Evolutionary conservation across 108 stramenopile species (phyloP).

Genomic region (Conticribra weissflogii): DNA sequence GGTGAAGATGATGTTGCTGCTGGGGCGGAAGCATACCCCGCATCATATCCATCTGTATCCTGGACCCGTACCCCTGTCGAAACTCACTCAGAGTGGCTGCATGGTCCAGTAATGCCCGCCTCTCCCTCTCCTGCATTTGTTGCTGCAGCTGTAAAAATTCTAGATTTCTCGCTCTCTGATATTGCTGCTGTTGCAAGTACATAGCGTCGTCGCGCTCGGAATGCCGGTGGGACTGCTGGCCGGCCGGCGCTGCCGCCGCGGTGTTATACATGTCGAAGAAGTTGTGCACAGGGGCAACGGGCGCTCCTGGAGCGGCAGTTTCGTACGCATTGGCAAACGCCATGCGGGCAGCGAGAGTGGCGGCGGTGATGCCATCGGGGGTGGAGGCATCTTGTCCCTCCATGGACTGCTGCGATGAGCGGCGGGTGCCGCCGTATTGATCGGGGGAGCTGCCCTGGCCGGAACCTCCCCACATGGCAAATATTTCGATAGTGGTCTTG

Average conservation of each 20-base stretch:
- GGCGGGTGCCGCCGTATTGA: neutral
- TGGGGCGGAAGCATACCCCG: too few species aligned
- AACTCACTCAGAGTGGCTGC: constrained; percentile 34
- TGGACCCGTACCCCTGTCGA: constrained; percentile 35
- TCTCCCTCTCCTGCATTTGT: constrained; percentile 38
- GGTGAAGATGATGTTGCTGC: too few species aligned
- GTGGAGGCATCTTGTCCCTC: constrained; percentile 16
- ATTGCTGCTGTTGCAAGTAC: constrained; percentile 14
- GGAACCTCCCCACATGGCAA: constrained; percentile 27
- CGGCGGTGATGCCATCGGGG: constrained; percentile 37
- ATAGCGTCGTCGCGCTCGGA: constrained; percentile 19
- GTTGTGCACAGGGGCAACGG: constrained; percentile 11
- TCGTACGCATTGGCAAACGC: constrained; percentile 36
- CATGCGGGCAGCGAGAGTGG: constrained; percentile 43
- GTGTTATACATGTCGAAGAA: constrained; percentile 17
- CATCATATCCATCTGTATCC: constrained; percentile 43
- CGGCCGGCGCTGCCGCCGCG: constrained; percentile 15
- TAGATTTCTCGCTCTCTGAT: constrained; percentile 24
- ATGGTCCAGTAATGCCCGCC: constrained; percentile 33
- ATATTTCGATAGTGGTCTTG: neutral
- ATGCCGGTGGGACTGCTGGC: constrained; percentile 12
- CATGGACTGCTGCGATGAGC: neutral
- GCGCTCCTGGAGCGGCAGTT: constrained; percentile 10
- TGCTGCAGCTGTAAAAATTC: constrained; percentile 42
- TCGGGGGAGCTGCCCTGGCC: constrained; percentile 26